Evolutionary conservation across 495 filamentous ascomycete species (phyloP), one percentile per base, ranked within the genome.

Genomic region (Penicillium daleae): DNA sequence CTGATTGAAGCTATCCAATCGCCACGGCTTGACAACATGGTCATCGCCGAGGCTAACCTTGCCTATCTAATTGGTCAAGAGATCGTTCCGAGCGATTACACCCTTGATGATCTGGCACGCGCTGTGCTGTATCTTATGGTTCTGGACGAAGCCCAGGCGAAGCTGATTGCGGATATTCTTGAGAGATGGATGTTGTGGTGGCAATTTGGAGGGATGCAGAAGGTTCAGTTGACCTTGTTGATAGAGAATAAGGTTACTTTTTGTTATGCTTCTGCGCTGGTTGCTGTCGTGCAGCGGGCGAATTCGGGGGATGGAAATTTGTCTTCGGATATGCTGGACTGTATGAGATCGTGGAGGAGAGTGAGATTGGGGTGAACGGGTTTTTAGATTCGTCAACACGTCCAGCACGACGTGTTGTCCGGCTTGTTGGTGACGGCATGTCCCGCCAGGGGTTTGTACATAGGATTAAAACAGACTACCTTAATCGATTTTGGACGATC

Each of bases 161-260:
- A 37, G 22, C 22, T 35, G 2, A 51, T 59, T 17, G 27, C 46
- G 22, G 57, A 59, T 59, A 59, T 59, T n/a, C 46, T 59, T 12
- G 57, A 59, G 24, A 48, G 57, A 51, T 59, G 57, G 57, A 40
- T 59, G 46, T 37, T 59, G 17, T 59, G 57, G 57, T 51, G 42
- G 4, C 57, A 59, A 31, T 59, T 33, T 59, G 57, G 57, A n/a
- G 57, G 57, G 13, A 59, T 59, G 57, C 57, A 59, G 21, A 59
- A 59, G 32, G 29, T 37, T 13, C 57, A 59, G 21, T 21, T 59
- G 2, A 37, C 29, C 3, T 50, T 59, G 21, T 51, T 59, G 44
- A 37, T 52, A 31, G 46, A 59, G 46, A 59, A 59, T 21, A 59
- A 59, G 46, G 15, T 59, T n/a, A 19, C 57, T 24, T 59, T 59